Percentiles rank a stretch among this genome's conserved stretches.
Evolutionary conservation across 306 rosid genomes (phyloP).

Genomic region (Corylus americana): DNA sequence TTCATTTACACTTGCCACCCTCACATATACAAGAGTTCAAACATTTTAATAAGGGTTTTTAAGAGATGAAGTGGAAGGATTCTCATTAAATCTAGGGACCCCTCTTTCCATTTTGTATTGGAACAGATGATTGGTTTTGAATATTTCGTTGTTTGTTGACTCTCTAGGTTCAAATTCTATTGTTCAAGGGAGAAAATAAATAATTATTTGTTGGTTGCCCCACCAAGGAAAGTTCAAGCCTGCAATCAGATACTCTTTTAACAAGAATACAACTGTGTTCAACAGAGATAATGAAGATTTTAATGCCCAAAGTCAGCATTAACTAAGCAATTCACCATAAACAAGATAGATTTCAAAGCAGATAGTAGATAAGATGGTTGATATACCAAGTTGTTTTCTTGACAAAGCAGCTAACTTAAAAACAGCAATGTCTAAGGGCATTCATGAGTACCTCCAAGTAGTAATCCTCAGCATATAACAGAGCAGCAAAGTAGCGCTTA

Average conservation of each 20-base stretch:
- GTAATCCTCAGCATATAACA: conserved; percentile 41
- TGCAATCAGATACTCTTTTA: no score
- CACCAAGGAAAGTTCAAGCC: no score
- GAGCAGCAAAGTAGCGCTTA: conserved; percentile 42
- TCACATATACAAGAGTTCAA: not conserved
- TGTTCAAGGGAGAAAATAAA: no score
- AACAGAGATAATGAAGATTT: no score
- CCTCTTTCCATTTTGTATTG: not conserved
- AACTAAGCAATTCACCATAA: not conserved
- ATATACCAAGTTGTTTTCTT: not conserved
- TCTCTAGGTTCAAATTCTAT: no score
- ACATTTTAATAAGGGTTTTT: not conserved
- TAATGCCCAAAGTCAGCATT: not conserved
- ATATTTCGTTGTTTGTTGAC: not conserved
- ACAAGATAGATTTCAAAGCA: conserved; percentile 2
- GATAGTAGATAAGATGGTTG: not conserved
- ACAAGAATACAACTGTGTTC: no score
- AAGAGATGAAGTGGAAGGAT: not conserved
- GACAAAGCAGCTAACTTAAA: not conserved
- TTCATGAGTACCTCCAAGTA: conserved; percentile 28
- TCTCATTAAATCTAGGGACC: not conserved
- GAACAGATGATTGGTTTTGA: not conserved
- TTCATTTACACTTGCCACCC: not conserved
- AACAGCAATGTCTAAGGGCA: not conserved
- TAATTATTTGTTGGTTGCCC: no score